Conservation (phyloP, 176 grass and related monocot genomes). For the Musa beccarii region DNA sequence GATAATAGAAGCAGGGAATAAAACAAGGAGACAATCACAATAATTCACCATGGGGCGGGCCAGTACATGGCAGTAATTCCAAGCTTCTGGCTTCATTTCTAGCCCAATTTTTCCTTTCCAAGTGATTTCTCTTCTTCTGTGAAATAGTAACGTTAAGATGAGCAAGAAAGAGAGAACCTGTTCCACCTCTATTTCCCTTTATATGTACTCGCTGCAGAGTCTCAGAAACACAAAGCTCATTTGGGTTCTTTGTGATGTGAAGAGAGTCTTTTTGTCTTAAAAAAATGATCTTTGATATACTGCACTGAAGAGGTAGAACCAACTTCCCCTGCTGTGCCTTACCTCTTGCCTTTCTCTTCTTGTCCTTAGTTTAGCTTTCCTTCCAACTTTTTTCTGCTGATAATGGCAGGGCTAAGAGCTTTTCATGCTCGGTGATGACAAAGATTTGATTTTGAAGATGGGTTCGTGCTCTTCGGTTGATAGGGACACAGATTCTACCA, state of each 20-base stretch:
- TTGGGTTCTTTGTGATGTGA: not conserved
- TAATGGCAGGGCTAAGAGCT: not conserved
- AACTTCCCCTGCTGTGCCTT: not conserved
- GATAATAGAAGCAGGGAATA: not conserved
- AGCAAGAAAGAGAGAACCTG: not conserved
- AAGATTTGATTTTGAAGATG: constrained; percentile 14
- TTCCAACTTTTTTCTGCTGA: not conserved
- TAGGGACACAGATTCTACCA: not conserved
- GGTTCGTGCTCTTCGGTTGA: constrained; percentile 17
- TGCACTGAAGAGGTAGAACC: not conserved
- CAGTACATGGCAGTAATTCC: not conserved
- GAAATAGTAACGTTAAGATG: too few relatives aligned
- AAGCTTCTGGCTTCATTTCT: not conserved
- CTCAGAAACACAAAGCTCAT: not conserved
- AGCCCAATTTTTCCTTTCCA: not conserved
- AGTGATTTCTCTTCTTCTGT: too few relatives aligned
- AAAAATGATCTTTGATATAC: not conserved
- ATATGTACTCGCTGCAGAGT: not conserved
- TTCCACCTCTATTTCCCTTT: not conserved
- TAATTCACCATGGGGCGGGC: not conserved
- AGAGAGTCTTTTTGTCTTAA: not conserved
- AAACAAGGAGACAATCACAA: not conserved
- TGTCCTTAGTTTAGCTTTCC: not conserved
- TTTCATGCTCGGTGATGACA: not conserved
- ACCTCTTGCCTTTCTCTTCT: not conserved